Base-by-base conservation (phyloP, 192 early-diverging fungal species). In the Umbelopsis vinacea region DNA sequence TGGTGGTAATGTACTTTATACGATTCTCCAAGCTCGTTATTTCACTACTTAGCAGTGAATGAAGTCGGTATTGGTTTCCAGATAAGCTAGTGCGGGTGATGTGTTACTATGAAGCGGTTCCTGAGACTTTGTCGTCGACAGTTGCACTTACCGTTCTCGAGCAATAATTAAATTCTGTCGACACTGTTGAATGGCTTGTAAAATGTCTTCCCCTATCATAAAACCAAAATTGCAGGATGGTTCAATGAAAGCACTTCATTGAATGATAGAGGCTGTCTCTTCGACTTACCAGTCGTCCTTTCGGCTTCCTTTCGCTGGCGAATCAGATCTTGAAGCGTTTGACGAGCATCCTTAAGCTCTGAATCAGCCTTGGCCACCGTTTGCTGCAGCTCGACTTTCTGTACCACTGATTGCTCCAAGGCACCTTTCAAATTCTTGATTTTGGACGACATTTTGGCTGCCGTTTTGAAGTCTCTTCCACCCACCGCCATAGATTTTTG, bases 391-490 rank as follows among this genome's bases (percentile, higher is more conserved):
- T 29, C 26, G 14, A 19, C 19, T 29, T 26, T 22, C 57, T 63
- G 57, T 15, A 63, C 15, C 0, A 63, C 17, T 0, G 57, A 37
- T 17, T 63, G 57, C 17, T 63, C 57, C 57, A 63, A 63, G 0
- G 33, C 57, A 35, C 57, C 17, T 63, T 63, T 63, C 57, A 63
- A 63, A 63, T 29, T 19, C 57, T 63, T 63, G 57, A 63, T 63
- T 14, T 63, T 63, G 57, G 57, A 63, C 3, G 57, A 63, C 14
- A 35, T 63, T 37, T 63, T 63, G 29, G 57, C 57, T n/a, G 57
- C 57, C 5, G 33, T 63, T n/a, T 63, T 63, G 15, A 63, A 63
- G 57, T 63, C 57, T 38, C 57, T 22, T 4, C 57, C 57, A 5
- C 57, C 33, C 3, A 63, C 57, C 1, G 57, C 57, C 33, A 35